These are phyloP conservation scores for Colletotrichum melonis DNA, from an alignment of 2,329 filamentous ascomycete species.

Conservation along the genomic window DNA sequence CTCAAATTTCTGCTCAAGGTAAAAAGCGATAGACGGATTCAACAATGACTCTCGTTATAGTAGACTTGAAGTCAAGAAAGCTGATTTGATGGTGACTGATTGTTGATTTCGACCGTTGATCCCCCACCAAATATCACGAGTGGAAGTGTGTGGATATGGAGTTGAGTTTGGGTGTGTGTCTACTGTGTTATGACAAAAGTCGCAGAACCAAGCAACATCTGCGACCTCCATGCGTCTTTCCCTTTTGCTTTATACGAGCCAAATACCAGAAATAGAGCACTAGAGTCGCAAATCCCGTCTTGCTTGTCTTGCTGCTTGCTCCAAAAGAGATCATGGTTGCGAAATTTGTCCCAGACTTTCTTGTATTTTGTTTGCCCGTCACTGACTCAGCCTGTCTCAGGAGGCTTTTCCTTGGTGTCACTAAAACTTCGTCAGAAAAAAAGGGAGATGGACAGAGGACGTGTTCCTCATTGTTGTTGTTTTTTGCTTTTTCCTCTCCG, in stretches of 20 bases:
- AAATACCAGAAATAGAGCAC: neutral
- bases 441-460: neutral
- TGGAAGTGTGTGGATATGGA: too few species aligned
- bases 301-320: neutral
- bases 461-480: neutral
- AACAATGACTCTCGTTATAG: neutral
- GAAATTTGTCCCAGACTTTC: conserved; percentile 23
- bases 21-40: neutral
- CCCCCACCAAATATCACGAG: neutral
- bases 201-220: neutral
- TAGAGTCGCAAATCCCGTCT: neutral
- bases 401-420: neutral
- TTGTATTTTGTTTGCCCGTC: neutral
- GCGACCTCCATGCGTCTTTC: neutral
- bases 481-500: neutral
- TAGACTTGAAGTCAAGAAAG: neutral
- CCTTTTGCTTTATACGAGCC: neutral
- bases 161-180: neutral
- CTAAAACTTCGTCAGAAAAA: too few species aligned
- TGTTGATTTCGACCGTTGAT: neutral
- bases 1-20: neutral
- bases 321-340: conserved; percentile 23
- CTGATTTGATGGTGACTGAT: neutral
- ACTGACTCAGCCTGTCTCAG: conserved; percentile 27
- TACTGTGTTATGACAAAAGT: neutral